Conservation (phyloP, 768 basidiomycete species). For the Hypsizygus marmoreus region DNA sequence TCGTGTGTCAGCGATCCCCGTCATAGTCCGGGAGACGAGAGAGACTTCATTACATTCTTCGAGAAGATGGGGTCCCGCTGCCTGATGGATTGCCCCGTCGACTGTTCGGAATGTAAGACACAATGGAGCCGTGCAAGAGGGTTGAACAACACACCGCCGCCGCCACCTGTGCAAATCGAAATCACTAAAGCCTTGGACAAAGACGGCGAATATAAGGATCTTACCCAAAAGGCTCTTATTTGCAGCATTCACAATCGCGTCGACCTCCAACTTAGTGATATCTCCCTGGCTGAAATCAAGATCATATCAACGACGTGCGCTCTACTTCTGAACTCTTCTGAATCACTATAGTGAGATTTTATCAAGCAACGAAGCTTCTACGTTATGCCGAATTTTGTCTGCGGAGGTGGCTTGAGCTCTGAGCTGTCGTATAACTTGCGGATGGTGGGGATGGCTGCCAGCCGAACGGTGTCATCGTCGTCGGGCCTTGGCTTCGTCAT, state of each 20-base stretch:
- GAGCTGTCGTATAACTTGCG: conserved; percentile 50
- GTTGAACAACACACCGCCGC: conserved; percentile 58
- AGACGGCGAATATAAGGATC: conserved; percentile 12
- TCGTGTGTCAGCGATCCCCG: conserved; percentile 2
- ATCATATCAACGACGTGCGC: conserved; percentile 4
- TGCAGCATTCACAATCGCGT: conserved; percentile 83
- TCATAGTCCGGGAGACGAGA: not conserved
- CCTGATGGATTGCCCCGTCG: conserved; percentile 80
- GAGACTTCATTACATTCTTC: conserved; percentile 63
- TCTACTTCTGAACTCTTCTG: not conserved
- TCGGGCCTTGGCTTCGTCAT: conserved; percentile 11
- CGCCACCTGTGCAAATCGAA: conserved; percentile 55
- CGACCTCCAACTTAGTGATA: conserved; percentile 71
- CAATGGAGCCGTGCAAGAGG: not conserved
- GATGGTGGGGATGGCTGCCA: conserved; percentile 59
- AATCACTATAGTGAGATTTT: conserved; percentile 71
- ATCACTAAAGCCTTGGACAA: not conserved
- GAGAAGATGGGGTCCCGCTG: conserved; percentile 65
- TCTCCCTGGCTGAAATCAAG: conserved; percentile 66
- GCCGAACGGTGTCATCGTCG: conserved; percentile 27
- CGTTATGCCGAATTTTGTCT: conserved; percentile 36
- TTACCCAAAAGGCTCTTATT: conserved; percentile 71
- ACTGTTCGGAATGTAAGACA: conserved; percentile 44
- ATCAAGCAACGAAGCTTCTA: conserved; percentile 44
- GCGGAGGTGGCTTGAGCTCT: conserved; percentile 38